Percentiles rank a stretch among this genome's conserved stretches.
These are phyloP conservation scores for Candida oleophila DNA, from an alignment of 805 yeast species.

Conservation along the genomic window DNA sequence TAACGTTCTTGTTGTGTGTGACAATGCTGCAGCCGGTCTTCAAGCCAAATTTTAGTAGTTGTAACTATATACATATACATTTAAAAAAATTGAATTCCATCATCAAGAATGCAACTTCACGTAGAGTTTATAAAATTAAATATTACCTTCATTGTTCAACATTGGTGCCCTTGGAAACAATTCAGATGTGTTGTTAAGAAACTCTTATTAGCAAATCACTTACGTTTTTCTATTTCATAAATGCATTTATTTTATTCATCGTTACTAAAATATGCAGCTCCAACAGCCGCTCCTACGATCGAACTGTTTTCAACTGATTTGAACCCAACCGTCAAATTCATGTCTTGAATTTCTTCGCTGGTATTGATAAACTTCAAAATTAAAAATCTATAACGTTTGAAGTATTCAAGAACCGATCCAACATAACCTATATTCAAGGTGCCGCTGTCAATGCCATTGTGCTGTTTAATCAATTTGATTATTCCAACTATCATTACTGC, in stretches of 20 bases:
- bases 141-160: too few relatives aligned
- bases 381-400: slow-evolving; percentile 34
- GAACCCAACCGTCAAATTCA: slow-evolving; percentile 35
- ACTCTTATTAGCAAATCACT: too few relatives aligned
- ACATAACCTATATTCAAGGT: slow-evolving; percentile 43
- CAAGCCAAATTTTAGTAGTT: slow-evolving; percentile 27
- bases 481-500: slow-evolving; percentile 42
- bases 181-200: too few relatives aligned
- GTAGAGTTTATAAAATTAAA: too few relatives aligned
- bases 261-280: slow-evolving; percentile 35
- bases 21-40: slow-evolving; percentile 46
- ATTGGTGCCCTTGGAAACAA: too few relatives aligned
- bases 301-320: slow-evolving; percentile 45
- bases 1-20: slow-evolving; percentile 47
- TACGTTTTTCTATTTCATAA: neutral
- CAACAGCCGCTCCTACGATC: slow-evolving; percentile 54
- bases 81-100: too few relatives aligned
- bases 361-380: slow-evolving; percentile 22
- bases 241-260: neutral
- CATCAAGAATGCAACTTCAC: too few relatives aligned
- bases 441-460: slow-evolving; percentile 20
- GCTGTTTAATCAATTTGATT: slow-evolving; percentile 22
- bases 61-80: neutral
- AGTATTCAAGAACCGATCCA: slow-evolving; percentile 51
- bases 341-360: slow-evolving; percentile 19